These are phyloP conservation scores for Alternaria gaisen DNA, from an alignment of 2,329 filamentous ascomycete genomes.

Conservation along the genomic window DNA sequence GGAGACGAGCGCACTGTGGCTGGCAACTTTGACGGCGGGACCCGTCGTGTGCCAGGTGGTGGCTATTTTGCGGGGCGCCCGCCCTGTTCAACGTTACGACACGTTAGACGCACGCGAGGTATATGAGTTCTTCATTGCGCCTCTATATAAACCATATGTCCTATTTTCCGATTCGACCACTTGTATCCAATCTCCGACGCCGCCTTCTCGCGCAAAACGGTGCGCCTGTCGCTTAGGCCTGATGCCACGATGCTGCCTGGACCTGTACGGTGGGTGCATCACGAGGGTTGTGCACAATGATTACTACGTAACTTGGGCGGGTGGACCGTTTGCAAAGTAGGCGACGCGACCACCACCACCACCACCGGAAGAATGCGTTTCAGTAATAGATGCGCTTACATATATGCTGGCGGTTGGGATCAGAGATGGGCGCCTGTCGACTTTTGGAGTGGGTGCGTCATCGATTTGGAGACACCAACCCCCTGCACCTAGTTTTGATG, in stretches of 20 bases:
- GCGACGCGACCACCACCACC: neutral
- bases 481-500: neutral
- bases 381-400: neutral
- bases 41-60: neutral
- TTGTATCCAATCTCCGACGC: constrained; percentile 20
- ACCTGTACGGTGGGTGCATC: constrained; percentile 8
- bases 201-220: constrained; percentile 16
- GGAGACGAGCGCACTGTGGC: neutral
- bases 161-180: constrained; percentile 23
- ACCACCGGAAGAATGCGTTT: constrained; percentile 15
- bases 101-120: constrained; percentile 15
- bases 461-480: constrained; percentile 3
- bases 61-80: constrained; percentile 18
- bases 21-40: constrained; percentile 1
- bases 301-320: constrained; percentile 4
- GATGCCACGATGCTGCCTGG: constrained; percentile 3
- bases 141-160: constrained; percentile 5
- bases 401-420: constrained; percentile 2
- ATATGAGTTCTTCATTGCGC: constrained; percentile 18
- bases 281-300: constrained; percentile 8
- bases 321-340: neutral
- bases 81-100: neutral
- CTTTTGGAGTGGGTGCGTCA: constrained; percentile 1
- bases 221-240: constrained; percentile 23
- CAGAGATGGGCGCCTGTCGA: neutral